Conservation (phyloP, 305 asterid species). For the Solanum hybrid region DNA sequence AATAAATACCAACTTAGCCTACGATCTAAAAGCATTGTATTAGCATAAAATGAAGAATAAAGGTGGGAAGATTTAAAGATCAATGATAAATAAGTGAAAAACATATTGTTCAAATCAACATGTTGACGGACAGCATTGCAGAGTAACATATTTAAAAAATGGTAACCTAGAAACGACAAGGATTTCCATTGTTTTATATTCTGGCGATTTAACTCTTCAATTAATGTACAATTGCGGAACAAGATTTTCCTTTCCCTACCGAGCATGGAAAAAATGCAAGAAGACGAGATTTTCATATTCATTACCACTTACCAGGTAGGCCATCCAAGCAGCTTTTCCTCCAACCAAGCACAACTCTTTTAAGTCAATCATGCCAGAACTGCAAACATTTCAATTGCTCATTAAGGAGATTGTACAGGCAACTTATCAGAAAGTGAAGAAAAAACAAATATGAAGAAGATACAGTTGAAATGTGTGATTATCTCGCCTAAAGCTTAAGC, state of each 20-base stretch:
- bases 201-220: neutral
- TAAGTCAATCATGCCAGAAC: constrained; percentile 85
- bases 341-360: constrained; percentile 74
- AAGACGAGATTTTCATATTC: neutral
- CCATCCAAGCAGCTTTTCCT: constrained; percentile 99
- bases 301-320: constrained; percentile 38
- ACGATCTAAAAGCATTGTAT: neutral
- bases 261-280: neutral
- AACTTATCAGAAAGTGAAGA: neutral
- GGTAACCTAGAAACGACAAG: neutral
- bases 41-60: too few relatives aligned
- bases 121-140: neutral
- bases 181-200: neutral
- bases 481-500: neutral
- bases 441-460: neutral
- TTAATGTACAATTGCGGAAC: neutral
- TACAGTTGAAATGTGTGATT: neutral
- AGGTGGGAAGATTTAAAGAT: neutral
- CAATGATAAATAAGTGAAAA: neutral
- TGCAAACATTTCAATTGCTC: neutral
- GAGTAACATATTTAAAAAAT: neutral
- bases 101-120: neutral
- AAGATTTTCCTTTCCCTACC: neutral
- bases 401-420: neutral
- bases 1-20: neutral